A percentile compares a stretch with the other conserved stretches of the same genome.
phyloP scores from a whole-genome alignment of 306 rosid genomes.

The Albizia julibrissin region DNA sequence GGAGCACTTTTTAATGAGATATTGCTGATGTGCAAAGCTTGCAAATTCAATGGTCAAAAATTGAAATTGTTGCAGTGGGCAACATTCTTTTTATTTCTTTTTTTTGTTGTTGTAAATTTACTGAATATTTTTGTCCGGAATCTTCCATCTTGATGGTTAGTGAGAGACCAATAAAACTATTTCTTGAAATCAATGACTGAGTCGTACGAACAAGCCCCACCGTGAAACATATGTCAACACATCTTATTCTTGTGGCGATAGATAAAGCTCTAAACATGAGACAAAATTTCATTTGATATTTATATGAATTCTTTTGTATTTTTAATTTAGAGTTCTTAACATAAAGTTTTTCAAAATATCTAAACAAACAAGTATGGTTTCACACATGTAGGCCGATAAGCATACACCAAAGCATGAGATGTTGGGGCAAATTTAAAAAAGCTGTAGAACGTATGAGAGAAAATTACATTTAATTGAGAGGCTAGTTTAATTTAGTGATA shows the following conservation, averaged over 20 bases:
- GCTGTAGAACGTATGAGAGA: not conserved
- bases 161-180: not conserved
- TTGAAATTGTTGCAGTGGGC: not conserved
- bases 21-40: not conserved
- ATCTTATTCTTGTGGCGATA: not conserved
- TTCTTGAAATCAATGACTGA: not conserved
- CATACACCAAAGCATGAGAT: no score
- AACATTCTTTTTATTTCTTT: not conserved
- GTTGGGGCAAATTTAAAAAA: not conserved
- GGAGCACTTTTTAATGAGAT: not conserved
- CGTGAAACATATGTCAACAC: not conserved
- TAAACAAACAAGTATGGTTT: not conserved
- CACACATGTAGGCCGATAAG: not conserved
- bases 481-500: no score
- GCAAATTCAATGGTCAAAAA: not conserved
- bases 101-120: not conserved
- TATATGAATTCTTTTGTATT: not conserved
- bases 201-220: not conserved
- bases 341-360: not conserved
- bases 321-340: not conserved
- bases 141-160: not conserved
- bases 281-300: not conserved
- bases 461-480: not conserved
- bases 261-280: not conserved
- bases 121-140: not conserved